Percentiles rank a stretch among this genome's conserved stretches.
These are phyloP conservation scores for Scheffersomyces parashehatae DNA, from an alignment of 1,139 yeast genomes.

Conservation along the genomic window DNA sequence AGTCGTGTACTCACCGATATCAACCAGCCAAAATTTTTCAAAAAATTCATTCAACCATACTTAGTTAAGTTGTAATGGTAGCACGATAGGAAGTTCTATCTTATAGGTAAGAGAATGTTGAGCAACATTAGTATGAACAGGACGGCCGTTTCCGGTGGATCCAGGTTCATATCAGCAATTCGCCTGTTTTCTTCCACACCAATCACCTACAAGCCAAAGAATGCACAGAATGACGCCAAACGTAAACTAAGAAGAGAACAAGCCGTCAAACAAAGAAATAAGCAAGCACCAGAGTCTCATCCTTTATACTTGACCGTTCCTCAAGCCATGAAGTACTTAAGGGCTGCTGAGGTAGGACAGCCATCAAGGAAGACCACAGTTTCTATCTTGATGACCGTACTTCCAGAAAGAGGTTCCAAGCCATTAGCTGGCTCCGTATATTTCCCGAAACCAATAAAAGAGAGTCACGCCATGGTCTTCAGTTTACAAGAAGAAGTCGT, in stretches of 20 bases:
- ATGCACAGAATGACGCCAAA: constrained; percentile 17
- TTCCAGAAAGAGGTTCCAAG: constrained; percentile 77
- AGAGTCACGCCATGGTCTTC: constrained; percentile 66
- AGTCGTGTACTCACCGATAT: neutral
- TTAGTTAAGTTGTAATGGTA: too few species aligned
- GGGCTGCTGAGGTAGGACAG: constrained; percentile 91
- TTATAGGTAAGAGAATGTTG: neutral
- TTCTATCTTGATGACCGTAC: constrained; percentile 63
- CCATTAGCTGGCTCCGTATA: constrained; percentile 73
- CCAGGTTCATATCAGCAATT: neutral
- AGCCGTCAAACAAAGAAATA: constrained; percentile 37
- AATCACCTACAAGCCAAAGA: constrained; percentile 9
- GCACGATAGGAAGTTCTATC: too few species aligned
- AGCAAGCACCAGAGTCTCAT: constrained; percentile 48
- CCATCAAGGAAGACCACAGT: constrained; percentile 68
- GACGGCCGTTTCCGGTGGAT: neutral
- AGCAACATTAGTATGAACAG: neutral
- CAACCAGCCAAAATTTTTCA: constrained; percentile 1
- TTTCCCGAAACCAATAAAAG: constrained; percentile 74
- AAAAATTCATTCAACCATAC: too few species aligned
- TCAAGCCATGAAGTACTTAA: constrained; percentile 70
- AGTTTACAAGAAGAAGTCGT: constrained; percentile 57
- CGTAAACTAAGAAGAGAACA: constrained; percentile 33
- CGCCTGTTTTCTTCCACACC: constrained; percentile 10
- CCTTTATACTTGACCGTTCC: constrained; percentile 75